Conservation (phyloP, 495 filamentous ascomycete species). For the Penicillium arizonense region DNA sequence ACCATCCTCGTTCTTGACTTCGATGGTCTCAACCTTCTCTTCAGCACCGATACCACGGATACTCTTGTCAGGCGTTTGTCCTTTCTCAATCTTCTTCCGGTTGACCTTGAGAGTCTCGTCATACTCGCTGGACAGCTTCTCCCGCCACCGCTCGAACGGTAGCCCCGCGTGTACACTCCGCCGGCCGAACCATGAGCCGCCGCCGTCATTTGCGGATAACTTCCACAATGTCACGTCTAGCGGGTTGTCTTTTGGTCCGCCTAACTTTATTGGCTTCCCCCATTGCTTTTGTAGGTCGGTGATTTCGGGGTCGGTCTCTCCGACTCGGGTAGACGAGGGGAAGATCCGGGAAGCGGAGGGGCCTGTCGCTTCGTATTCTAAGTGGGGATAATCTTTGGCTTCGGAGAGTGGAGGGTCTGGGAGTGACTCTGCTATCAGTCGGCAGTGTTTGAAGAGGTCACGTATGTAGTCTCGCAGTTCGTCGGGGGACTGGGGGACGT, state of each 20-base stretch:
- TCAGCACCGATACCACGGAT: conserved; percentile 85
- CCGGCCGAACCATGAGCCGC: conserved; percentile 86
- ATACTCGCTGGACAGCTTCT: conserved; percentile 46
- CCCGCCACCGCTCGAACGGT: conserved; percentile 64
- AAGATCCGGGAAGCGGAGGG: conserved; percentile 44
- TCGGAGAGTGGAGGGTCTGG: conserved; percentile 53
- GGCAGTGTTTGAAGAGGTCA: conserved; percentile 60
- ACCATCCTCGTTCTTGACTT: conserved; percentile 45
- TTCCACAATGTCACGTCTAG: conserved; percentile 78
- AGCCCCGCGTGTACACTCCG: conserved; percentile 78
- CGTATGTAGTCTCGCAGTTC: conserved; percentile 52
- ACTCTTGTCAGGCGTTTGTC: conserved; percentile 44
- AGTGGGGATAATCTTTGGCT: not conserved
- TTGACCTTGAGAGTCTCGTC: conserved; percentile 56
- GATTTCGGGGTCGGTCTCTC: conserved; percentile 44
- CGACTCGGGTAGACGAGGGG: conserved; percentile 51
- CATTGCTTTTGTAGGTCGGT: conserved; percentile 71
- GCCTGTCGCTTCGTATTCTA: conserved; percentile 12
- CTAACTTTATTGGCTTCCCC: conserved; percentile 78
- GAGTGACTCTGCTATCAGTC: conserved; percentile 74
- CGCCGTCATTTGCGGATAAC: conserved; percentile 71
- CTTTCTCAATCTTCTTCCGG: conserved; percentile 52
- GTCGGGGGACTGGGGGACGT: conserved; percentile 54
- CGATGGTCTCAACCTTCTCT: conserved; percentile 59
- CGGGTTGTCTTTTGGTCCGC: conserved; percentile 65